Conservation (phyloP, 345 rosid genomes). For the Syzygium grande region DNA sequence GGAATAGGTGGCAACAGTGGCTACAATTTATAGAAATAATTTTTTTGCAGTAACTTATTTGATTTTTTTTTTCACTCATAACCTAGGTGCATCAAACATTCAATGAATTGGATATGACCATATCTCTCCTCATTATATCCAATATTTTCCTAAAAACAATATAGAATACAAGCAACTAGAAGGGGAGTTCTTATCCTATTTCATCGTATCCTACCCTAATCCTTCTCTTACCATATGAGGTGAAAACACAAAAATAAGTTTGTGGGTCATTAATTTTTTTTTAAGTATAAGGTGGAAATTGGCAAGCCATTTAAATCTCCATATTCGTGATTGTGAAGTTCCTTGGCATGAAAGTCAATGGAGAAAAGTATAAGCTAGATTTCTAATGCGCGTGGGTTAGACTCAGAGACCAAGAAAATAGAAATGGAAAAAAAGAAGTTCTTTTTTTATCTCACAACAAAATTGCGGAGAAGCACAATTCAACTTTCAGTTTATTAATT, state of each 20-base stretch:
- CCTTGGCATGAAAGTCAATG: neutral
- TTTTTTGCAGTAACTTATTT: neutral
- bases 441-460: neutral
- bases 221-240: neutral
- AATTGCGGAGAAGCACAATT: neutral
- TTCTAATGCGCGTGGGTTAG: neutral
- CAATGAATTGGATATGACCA: neutral
- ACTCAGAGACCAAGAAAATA: neutral
- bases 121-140: neutral
- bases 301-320: neutral
- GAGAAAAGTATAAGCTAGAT: neutral
- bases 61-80: neutral
- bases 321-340: neutral
- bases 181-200: neutral
- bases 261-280: neutral
- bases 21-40: neutral
- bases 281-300: neutral
- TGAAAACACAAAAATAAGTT: neutral
- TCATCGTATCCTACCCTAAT: neutral
- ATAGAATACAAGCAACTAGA: neutral
- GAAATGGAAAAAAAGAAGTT: neutral
- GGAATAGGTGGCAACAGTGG: neutral
- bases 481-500: neutral
- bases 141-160: neutral
- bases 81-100: neutral